phyloP scores from a whole-genome alignment of 2,329 filamentous ascomycete genomes.

The Diaporthe capsici region DNA sequence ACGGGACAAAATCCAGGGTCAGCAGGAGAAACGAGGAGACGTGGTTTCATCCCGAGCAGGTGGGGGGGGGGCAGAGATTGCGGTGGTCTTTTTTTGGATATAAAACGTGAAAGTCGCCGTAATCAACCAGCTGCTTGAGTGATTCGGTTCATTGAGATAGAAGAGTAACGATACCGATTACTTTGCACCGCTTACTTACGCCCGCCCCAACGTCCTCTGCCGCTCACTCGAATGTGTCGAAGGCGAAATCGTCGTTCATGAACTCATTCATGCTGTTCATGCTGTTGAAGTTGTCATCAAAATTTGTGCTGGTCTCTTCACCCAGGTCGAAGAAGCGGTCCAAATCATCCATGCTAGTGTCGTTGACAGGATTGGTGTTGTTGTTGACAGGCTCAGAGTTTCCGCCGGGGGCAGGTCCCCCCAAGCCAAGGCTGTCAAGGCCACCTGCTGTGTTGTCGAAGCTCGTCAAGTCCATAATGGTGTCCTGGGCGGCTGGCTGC shows the following conservation, averaged over 20 bases:
- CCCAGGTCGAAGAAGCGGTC: constrained; percentile 65
- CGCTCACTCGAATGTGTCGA: constrained; percentile 33
- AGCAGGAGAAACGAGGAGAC: background rate
- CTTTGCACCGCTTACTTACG: background rate
- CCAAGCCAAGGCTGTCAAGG: constrained; percentile 25
- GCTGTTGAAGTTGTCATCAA: constrained; percentile 45
- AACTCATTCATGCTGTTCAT: constrained; percentile 39
- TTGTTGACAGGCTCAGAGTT: constrained; percentile 48
- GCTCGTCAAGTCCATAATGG: constrained; percentile 33
- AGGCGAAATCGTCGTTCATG: constrained; percentile 37
- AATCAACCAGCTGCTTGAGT: background rate
- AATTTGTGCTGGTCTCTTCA: constrained; percentile 54
- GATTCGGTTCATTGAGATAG: background rate
- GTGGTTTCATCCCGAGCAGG: background rate
- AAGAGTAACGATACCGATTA: background rate
- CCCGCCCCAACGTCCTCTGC: background rate
- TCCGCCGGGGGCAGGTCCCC: constrained; percentile 20
- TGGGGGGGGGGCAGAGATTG: background rate
- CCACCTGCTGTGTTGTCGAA: constrained; percentile 34
- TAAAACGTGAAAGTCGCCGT: background rate
- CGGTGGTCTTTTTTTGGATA: background rate
- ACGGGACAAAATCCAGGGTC: background rate
- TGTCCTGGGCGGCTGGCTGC: constrained; percentile 21
- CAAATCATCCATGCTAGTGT: constrained; percentile 52
- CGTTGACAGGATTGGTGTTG: constrained; percentile 43